Evolutionary conservation across 2,329 filamentous ascomycete genomes (phyloP).

Genomic region (Alternaria viburni): DNA sequence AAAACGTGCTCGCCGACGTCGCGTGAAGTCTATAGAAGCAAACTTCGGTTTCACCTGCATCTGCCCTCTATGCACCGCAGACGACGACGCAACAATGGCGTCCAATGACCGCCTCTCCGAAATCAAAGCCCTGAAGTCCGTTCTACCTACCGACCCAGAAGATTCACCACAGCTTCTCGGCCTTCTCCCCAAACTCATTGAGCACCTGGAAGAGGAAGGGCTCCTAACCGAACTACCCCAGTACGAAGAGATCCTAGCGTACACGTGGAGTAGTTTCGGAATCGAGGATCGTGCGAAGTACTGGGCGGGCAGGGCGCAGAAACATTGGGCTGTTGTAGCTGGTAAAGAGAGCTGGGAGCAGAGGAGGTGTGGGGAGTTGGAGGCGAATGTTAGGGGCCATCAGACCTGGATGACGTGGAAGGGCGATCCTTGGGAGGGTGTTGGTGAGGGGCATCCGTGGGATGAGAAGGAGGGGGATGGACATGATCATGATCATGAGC

Average conservation of each 20-base stretch:
- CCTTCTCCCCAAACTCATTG: constrained; percentile 32
- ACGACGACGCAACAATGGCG: constrained; percentile 11
- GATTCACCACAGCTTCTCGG: constrained; percentile 30
- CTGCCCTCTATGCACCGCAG: constrained; percentile 38
- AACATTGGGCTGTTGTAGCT: constrained; percentile 33
- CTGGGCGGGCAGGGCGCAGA: constrained; percentile 35
- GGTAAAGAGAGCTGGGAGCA: constrained; percentile 36
- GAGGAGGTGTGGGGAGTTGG: constrained; percentile 28
- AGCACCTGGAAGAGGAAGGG: constrained; percentile 34
- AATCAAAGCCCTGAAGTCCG: constrained; percentile 33
- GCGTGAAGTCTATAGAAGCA: constrained; percentile 23
- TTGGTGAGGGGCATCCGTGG: constrained; percentile 16
- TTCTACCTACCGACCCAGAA: constrained; percentile 26
- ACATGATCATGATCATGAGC: constrained; percentile 13
- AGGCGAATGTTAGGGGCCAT: constrained; percentile 31
- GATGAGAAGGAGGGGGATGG: constrained; percentile 4
- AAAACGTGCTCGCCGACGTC: constrained; percentile 16
- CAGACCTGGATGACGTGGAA: constrained; percentile 36
- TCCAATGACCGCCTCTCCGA: constrained; percentile 36
- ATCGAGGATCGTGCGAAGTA: constrained; percentile 33
- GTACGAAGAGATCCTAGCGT: constrained; percentile 44
- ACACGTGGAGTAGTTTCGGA: constrained; percentile 37
- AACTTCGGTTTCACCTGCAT: constrained; percentile 41
- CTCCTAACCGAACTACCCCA: constrained; percentile 29
- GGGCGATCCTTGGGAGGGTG: constrained; percentile 27